phyloP scores from a whole-genome alignment of 495 filamentous ascomycete genomes.

The Xylaria cubensis region DNA sequence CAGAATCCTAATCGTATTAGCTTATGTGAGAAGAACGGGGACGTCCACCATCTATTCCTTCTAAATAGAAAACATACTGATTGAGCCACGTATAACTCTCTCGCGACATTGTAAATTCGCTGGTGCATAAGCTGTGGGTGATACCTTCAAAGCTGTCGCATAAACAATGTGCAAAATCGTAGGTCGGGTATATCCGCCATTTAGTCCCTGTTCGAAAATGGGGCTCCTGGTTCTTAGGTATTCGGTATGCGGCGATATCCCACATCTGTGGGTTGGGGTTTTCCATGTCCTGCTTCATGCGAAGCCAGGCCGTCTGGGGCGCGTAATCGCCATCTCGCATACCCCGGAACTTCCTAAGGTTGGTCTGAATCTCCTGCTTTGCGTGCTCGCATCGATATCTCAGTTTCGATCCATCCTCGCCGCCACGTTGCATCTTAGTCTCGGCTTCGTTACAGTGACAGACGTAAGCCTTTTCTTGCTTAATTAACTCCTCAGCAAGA shows the following conservation, averaged over 20 bases:
- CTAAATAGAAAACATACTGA: neutral
- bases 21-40: too few relatives aligned
- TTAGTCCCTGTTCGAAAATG: neutral
- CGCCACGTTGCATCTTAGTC: slow-evolving; percentile 84
- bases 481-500: slow-evolving; percentile 83
- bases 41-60: too few relatives aligned
- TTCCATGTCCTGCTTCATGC: slow-evolving; percentile 77
- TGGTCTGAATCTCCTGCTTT: slow-evolving; percentile 74
- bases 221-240: neutral
- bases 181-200: neutral
- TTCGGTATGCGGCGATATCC: neutral
- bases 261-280: neutral
- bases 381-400: slow-evolving; percentile 83
- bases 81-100: neutral
- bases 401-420: slow-evolving; percentile 60
- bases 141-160: neutral
- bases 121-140: neutral
- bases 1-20: too few relatives aligned
- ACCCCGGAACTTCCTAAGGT: slow-evolving; percentile 79
- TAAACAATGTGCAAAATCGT: neutral
- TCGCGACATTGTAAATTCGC: neutral
- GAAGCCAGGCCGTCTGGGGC: slow-evolving; percentile 82
- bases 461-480: slow-evolving; percentile 72
- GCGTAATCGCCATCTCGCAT: slow-evolving; percentile 94
- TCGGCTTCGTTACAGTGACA: slow-evolving; percentile 68